Percentiles rank a stretch among this genome's conserved stretches.
These are phyloP conservation scores for Candida berthetii DNA, from an alignment of 805 yeast genomes.

Conservation along the genomic window DNA sequence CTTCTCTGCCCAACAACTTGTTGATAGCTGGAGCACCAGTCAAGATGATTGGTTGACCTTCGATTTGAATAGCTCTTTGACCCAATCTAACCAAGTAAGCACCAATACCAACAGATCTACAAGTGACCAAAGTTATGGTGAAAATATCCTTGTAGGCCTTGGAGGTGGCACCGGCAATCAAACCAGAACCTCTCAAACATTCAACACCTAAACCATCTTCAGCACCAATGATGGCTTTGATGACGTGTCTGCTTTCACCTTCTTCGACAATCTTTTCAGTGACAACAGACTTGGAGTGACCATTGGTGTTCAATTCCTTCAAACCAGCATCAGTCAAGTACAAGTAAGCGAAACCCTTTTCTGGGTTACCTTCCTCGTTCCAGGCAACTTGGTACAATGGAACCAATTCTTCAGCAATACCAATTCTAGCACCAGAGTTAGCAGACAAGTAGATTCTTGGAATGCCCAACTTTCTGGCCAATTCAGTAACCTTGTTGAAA, in stretches of 20 bases:
- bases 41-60: constrained; percentile 96
- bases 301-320: constrained; percentile 47
- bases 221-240: constrained; percentile 83
- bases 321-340: constrained; percentile 71
- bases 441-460: constrained; percentile 97
- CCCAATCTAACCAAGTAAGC: constrained; percentile 97
- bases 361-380: constrained; percentile 71
- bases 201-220: constrained; percentile 98
- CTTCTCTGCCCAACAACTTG: constrained; percentile 94
- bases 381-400: constrained; percentile 89
- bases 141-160: constrained; percentile 96
- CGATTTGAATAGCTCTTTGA: constrained; percentile 97
- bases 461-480: constrained; percentile 84
- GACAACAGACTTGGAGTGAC: constrained; percentile 54
- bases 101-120: constrained; percentile 99
- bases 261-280: constrained; percentile 78
- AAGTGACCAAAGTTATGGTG: constrained; percentile 97
- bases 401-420: constrained; percentile 93
- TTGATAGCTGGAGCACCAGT: constrained; percentile 99
- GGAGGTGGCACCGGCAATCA: constrained; percentile 98
- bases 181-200: constrained; percentile 95
- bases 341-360: constrained; percentile 86
- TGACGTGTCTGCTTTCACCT: constrained; percentile 78
- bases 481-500: constrained; percentile 88
- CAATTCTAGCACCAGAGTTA: constrained; percentile 98